phyloP scores from a whole-genome alignment of 2,329 filamentous ascomycete genomes.

The Aspergillus arachidicola region DNA sequence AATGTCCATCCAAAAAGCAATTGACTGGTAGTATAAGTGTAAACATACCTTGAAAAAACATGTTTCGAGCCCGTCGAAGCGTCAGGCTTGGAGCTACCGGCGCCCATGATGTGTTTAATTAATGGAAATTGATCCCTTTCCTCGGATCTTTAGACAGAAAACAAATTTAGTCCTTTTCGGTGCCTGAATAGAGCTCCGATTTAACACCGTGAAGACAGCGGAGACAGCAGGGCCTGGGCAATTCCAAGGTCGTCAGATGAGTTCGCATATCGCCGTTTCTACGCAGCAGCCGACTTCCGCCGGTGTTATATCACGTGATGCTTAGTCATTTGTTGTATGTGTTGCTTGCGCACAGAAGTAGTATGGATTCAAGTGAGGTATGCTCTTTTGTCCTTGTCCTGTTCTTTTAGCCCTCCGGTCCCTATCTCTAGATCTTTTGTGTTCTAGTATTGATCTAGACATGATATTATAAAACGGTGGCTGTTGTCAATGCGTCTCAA shows the following conservation, averaged over 20 bases:
- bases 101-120: conserved; percentile 55
- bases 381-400: not conserved
- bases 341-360: not conserved
- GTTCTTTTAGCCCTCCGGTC: not conserved
- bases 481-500: not conserved
- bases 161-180: not conserved
- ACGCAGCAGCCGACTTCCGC: conserved; percentile 24
- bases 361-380: not conserved
- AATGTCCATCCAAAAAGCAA: not conserved
- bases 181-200: not conserved
- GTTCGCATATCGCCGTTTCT: conserved; percentile 20
- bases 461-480: not conserved
- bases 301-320: conserved; percentile 24
- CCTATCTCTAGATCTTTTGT: not conserved
- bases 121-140: not conserved
- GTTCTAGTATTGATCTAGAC: not conserved
- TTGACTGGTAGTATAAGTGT: not conserved
- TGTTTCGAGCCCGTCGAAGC: conserved; percentile 56
- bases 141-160: not conserved
- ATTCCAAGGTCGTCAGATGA: conserved; percentile 20
- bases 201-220: conserved; percentile 6
- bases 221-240: conserved; percentile 15
- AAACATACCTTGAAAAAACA: conserved; percentile 61
- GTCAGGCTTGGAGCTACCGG: conserved; percentile 63
- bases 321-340: conserved; percentile 13